Evolutionary conservation across 345 rosid species (phyloP).

Genomic region (Garcia nutans): DNA sequence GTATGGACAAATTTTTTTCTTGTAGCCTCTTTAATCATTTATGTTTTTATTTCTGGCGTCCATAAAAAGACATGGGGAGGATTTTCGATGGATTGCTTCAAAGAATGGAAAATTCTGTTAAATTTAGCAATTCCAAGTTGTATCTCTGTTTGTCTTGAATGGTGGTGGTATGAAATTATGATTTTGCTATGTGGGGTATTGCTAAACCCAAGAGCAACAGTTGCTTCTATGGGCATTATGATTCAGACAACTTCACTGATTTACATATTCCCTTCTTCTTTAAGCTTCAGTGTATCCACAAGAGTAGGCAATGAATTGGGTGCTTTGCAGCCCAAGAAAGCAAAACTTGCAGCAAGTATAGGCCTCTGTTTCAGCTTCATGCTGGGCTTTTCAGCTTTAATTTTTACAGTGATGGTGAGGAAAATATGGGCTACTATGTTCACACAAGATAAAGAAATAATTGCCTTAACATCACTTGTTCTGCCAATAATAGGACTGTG

Average conservation of each 20-base stretch:
- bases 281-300: constrained; percentile 71
- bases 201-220: constrained; percentile 67
- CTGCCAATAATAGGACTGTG: constrained; percentile 82
- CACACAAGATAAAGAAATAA: constrained; percentile 58
- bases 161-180: constrained; percentile 99
- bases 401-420: constrained; percentile 52
- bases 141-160: constrained; percentile 83
- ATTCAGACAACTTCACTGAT: constrained; percentile 79
- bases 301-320: constrained; percentile 83
- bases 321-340: constrained; percentile 54
- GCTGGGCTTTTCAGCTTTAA: constrained; percentile 53
- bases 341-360: constrained; percentile 53
- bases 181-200: constrained; percentile 70
- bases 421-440: constrained; percentile 72
- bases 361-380: constrained; percentile 60
- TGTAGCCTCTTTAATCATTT: constrained; percentile 48
- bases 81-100: constrained; percentile 51
- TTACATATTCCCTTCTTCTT: constrained; percentile 86
- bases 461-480: constrained; percentile 59
- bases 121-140: constrained; percentile 79
- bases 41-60: constrained; percentile 49
- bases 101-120: constrained; percentile 54
- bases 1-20: constrained; percentile 71
- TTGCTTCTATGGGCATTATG: constrained; percentile 88
- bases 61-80: constrained; percentile 61